Percentiles rank a stretch among this genome's conserved stretches.
Evolutionary conservation across 345 rosid genomes (phyloP).

Genomic region (Arabidopsis suecica): DNA sequence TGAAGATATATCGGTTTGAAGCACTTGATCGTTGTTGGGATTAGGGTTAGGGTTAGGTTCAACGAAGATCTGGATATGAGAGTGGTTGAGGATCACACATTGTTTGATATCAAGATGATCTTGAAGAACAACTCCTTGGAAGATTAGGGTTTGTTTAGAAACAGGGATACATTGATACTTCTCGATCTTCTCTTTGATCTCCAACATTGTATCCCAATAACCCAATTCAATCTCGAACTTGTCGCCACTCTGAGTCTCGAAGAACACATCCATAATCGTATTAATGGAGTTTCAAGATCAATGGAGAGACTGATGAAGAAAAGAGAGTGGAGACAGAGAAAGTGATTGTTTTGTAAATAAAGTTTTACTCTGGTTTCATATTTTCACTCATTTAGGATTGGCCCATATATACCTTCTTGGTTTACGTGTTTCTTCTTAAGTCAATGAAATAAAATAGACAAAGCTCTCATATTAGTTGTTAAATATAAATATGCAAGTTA

Average conservation of each 20-base stretch:
- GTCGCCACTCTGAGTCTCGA: background rate
- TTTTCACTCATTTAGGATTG: too few relatives aligned
- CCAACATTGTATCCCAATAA: constrained; percentile 1
- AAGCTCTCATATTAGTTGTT: too few relatives aligned
- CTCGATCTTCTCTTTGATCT: constrained; percentile 3
- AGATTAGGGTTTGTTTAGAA: background rate
- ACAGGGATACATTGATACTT: background rate
- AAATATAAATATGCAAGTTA: too few relatives aligned
- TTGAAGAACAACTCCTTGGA: constrained; percentile 4
- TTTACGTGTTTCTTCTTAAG: too few relatives aligned
- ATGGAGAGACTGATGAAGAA: background rate
- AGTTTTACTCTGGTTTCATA: too few relatives aligned
- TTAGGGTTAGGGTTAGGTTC: background rate
- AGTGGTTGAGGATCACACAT: background rate
- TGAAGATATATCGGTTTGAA: background rate
- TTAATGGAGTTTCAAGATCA: background rate
- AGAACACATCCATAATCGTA: constrained; percentile 8
- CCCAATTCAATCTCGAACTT: background rate
- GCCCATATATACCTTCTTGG: too few relatives aligned
- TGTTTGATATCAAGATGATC: constrained; percentile 4
- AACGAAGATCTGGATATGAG: background rate
- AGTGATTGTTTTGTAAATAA: too few relatives aligned
- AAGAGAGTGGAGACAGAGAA: background rate
- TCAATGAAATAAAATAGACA: too few relatives aligned
- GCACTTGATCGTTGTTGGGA: background rate